A percentile compares a stretch with the other conserved stretches of the same genome.
These are phyloP conservation scores for Chrysoporthe deuterocubensis DNA, from an alignment of 2,329 filamentous ascomycete genomes.

Conservation along the genomic window DNA sequence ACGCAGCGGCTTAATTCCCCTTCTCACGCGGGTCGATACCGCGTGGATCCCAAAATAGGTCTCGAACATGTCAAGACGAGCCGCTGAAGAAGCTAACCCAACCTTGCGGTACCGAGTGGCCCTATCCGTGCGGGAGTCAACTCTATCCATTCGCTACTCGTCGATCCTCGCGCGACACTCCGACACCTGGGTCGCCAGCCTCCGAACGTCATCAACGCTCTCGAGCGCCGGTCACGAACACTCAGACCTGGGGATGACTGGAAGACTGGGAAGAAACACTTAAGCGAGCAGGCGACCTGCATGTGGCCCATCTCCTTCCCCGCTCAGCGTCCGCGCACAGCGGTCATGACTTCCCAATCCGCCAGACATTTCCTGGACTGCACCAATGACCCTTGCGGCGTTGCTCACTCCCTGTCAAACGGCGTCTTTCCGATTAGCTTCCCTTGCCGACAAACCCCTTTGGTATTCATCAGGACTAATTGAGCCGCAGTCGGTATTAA, in stretches of 20 bases:
- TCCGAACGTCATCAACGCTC: background rate
- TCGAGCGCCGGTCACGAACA: background rate
- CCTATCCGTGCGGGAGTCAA: background rate
- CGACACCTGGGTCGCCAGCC: background rate
- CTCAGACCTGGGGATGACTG: background rate
- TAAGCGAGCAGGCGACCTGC: background rate
- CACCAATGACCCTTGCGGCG: background rate
- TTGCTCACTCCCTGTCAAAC: background rate
- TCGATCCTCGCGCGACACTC: too few species aligned
- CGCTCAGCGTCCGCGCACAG: background rate
- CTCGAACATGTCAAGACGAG: background rate
- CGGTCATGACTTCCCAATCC: background rate
- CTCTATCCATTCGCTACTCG: too few species aligned
- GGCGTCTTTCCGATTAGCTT: constrained; percentile 6
- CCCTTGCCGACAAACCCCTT: background rate
- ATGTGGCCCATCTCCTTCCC: background rate
- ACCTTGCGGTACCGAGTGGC: background rate
- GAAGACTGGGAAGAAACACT: background rate
- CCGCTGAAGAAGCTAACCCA: background rate
- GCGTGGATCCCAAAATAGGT: background rate
- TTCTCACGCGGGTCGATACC: background rate
- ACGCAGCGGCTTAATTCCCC: background rate
- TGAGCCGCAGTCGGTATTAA: background rate
- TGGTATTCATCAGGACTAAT: background rate
- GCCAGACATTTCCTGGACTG: constrained; percentile 1